Conservation (phyloP, 352 stramenopile genomes). For the Achlya hypogyna region DNA sequence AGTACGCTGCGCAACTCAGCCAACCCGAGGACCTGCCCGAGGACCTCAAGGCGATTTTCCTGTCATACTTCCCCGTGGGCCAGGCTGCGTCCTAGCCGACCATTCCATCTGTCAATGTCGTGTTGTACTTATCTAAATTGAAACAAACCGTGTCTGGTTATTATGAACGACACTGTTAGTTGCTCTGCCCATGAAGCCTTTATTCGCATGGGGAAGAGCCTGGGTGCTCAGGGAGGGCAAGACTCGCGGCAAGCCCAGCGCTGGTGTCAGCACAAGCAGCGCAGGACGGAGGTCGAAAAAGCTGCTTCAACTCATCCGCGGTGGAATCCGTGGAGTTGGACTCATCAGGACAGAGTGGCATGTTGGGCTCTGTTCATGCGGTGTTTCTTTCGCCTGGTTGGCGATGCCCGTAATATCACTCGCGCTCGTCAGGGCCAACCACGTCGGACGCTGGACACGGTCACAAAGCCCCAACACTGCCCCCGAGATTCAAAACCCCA, state of each 20-base stretch:
- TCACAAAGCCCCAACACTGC: no score
- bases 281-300: no score
- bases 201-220: background rate
- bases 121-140: background rate
- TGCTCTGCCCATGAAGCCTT: background rate
- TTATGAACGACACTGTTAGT: background rate
- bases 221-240: background rate
- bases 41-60: slow-evolving; percentile 3
- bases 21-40: background rate
- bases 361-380: no score
- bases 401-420: background rate
- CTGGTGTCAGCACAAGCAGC: no score
- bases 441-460: no score
- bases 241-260: no score
- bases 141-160: no score
- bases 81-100: background rate
- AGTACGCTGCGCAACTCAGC: background rate
- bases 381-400: background rate
- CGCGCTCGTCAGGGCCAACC: no score
- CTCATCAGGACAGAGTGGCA: background rate
- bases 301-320: background rate
- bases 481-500: no score
- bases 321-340: background rate
- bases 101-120: background rate
- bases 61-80: background rate